A percentile compares a stretch with the other conserved stretches of the same genome.
Evolutionary conservation across 257 asterid genomes (phyloP).

Genomic region (Salvia splendens): DNA sequence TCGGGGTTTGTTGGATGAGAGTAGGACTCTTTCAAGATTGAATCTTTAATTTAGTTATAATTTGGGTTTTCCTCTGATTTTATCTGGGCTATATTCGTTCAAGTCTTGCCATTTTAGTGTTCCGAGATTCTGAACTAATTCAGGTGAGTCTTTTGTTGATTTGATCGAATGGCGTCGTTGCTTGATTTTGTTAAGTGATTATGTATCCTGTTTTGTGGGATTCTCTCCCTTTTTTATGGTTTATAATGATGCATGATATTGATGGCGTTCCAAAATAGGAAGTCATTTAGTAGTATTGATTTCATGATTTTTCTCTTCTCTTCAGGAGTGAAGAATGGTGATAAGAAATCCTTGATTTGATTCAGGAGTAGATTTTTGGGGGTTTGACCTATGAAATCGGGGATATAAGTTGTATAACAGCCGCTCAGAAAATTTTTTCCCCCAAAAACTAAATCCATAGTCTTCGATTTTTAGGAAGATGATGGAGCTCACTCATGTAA

Average conservation of each 20-base stretch:
- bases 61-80: slow-evolving; percentile 21
- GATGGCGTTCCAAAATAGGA: slow-evolving; percentile 4
- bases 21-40: slow-evolving; percentile 40
- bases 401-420: slow-evolving; percentile 5
- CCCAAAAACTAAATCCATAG: too few relatives aligned
- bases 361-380: neutral
- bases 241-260: neutral
- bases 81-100: slow-evolving; percentile 3
- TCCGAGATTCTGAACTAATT: neutral
- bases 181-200: neutral
- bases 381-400: slow-evolving; percentile 1
- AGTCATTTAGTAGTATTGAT: neutral
- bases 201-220: neutral
- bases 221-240: neutral
- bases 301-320: neutral
- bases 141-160: slow-evolving; percentile 10
- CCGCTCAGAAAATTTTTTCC: neutral
- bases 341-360: slow-evolving; percentile 4
- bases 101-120: slow-evolving; percentile 6
- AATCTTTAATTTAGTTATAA: neutral
- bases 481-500: slow-evolving; percentile 58
- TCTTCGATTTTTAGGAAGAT: neutral
- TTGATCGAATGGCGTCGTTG: neutral
- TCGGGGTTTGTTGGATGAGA: slow-evolving; percentile 14
- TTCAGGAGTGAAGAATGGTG: slow-evolving; percentile 26